A percentile compares a stretch with the other conserved stretches of the same genome.
phyloP scores from a whole-genome alignment of 768 basidiomycete species.

The Boletus tomentosulus region DNA sequence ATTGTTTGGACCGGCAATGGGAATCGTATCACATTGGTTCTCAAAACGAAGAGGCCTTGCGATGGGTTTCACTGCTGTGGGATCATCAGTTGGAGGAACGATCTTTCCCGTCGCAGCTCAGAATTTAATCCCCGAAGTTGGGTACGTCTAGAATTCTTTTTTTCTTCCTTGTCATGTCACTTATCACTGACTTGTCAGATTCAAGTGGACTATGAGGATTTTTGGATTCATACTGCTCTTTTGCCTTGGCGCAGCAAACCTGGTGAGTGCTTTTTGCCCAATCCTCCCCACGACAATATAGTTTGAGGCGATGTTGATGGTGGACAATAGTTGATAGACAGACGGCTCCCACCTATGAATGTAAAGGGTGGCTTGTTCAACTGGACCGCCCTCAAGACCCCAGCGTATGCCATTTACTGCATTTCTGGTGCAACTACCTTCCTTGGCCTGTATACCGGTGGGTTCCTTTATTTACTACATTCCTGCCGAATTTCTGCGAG shows the following conservation, averaged over 20 bases:
- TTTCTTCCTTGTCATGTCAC: neutral
- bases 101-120: conserved; percentile 59
- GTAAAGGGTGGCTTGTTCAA: conserved; percentile 58
- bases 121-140: conserved; percentile 49
- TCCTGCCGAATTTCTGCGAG: neutral
- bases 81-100: conserved; percentile 67
- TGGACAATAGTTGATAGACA: conserved; percentile 28
- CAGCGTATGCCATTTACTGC: conserved; percentile 53
- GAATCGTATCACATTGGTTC: conserved; percentile 73
- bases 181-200: conserved; percentile 37
- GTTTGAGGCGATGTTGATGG: neutral
- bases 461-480: conserved; percentile 8
- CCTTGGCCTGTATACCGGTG: conserved; percentile 68
- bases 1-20: conserved; percentile 58
- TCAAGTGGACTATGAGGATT: conserved; percentile 72
- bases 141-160: conserved; percentile 35
- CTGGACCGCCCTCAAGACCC: conserved; percentile 42
- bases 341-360: conserved; percentile 52
- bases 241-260: conserved; percentile 50
- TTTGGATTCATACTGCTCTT: conserved; percentile 59
- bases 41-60: conserved; percentile 51
- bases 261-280: conserved; percentile 30
- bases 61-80: conserved; percentile 59
- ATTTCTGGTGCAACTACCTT: conserved; percentile 53
- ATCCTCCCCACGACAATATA: too few relatives aligned